Evolutionary conservation across 345 rosid species (phyloP), one percentile per base, ranked within the genome.

Genomic region (Toxicodendron radicans): DNA sequence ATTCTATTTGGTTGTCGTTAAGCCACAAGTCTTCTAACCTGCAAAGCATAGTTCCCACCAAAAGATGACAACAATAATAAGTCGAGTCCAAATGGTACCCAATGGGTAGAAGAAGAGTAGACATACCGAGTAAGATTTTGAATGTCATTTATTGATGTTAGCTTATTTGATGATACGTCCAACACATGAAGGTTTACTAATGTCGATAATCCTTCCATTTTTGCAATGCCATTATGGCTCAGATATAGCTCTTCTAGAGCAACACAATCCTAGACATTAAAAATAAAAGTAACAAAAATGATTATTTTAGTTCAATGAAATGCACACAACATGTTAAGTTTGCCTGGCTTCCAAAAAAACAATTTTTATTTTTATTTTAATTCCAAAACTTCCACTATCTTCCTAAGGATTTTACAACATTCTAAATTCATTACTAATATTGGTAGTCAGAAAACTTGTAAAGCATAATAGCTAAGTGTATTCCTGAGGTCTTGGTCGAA

Each of bases 1-100:
- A 86, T 75, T 86, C 92, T 83, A 95, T 88, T 81, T 87, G 91
- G 85, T 92, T 92, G 84, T 95, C 97, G 76, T 91, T 95, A 53
- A 95, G 93, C 99, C 99, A 92, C 62, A 90, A 80, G 78, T 93
- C 98, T 78, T 96, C 97, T 82, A 96, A 79, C 85, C 99, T 92
- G 84, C 70, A 81, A n/a, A 43, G 16, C 51, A 76, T 58, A 71
- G 41, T 67, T 67, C 73, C 41, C 58, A 58, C 76, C 57, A 84
- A 46, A 49, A 76, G 49, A 66, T n/a, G 51, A 73, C 43, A 78
- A 24, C 41, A 72, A 13, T 3, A 35, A 56, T 41, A 1, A 27
- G 30, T 48, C 59, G 10, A 53, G 48, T 46, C 54, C 68, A 48
- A 70, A 67, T 43, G 72, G 67, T 23, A 32, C 56, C 38, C 20